These are phyloP conservation scores for Backusella macrospora DNA, from an alignment of 192 early-diverging fungal species.

Conservation along the genomic window DNA sequence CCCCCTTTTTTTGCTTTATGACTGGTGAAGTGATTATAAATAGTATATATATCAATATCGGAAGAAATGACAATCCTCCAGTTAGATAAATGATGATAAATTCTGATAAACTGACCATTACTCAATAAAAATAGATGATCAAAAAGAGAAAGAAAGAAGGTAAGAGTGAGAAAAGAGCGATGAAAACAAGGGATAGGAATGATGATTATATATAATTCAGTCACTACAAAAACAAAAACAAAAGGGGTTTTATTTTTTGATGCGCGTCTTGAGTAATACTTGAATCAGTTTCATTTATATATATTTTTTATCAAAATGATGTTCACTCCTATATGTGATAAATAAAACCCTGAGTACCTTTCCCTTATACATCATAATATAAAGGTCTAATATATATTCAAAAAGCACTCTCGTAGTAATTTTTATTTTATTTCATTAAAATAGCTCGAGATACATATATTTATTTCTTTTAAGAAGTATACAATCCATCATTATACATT, in stretches of 20 bases:
- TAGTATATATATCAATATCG: constrained; percentile 9
- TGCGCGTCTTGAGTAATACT: not conserved
- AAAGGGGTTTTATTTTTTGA: not conserved
- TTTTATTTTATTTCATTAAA: not conserved
- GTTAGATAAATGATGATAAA: constrained; percentile 7
- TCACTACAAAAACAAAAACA: not conserved
- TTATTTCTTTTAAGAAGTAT: not conserved
- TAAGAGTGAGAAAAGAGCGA: not conserved
- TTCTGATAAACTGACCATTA: constrained; percentile 8
- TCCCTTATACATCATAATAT: no score
- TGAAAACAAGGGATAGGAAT: not conserved
- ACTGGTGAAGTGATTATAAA: not conserved
- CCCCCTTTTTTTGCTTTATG: not conserved
- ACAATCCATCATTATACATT: not conserved
- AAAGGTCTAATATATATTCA: no score
- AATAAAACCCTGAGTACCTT: not conserved
- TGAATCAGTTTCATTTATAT: not conserved
- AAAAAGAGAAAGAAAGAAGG: not conserved
- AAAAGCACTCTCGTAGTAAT: not conserved
- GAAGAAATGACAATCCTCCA: constrained; percentile 20
- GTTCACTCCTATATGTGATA: not conserved
- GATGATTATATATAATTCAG: not conserved
- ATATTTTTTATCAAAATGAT: not conserved
- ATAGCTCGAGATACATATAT: not conserved
- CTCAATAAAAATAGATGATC: not conserved